Evolutionary conservation across 305 asterid genomes (phyloP).

Genomic region (Fraxinus nigra): DNA sequence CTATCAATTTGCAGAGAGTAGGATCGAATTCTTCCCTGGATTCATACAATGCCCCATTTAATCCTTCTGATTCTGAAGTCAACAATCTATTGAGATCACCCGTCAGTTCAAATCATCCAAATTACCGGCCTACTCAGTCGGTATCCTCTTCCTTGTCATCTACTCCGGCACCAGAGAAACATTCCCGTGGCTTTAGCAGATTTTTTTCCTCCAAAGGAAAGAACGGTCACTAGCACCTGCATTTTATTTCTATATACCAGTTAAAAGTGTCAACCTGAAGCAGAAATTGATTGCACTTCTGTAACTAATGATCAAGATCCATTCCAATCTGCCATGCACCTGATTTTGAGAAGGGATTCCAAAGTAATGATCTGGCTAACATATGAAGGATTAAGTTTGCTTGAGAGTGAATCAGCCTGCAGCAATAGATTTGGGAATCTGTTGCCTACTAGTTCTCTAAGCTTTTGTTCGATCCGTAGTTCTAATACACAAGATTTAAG

Average conservation of each 20-base stretch:
- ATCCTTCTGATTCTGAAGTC: constrained; percentile 64
- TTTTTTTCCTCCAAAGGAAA: constrained; percentile 83
- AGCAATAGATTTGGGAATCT: neutral
- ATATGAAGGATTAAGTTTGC: neutral
- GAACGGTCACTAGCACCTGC: constrained; percentile 34
- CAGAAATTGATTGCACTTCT: constrained; percentile 18
- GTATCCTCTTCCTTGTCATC: constrained; percentile 60
- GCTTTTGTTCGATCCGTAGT: neutral
- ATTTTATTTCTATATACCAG: constrained; percentile 8
- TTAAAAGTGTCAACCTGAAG: constrained; percentile 19
- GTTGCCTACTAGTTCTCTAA: neutral
- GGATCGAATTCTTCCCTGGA: constrained; percentile 63
- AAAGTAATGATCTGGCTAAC: neutral
- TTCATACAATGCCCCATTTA: constrained; percentile 36
- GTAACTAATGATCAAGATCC: constrained; percentile 40
- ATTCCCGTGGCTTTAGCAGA: constrained; percentile 76
- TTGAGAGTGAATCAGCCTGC: neutral
- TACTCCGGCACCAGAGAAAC: constrained; percentile 79
- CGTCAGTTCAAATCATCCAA: constrained; percentile 42
- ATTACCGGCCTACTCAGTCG: constrained; percentile 57
- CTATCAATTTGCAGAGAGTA: constrained; percentile 39
- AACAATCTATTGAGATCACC: constrained; percentile 62
- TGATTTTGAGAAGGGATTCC: constrained; percentile 23
- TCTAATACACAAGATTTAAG: neutral
- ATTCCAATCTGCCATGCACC: constrained; percentile 13